Base-by-base conservation (phyloP, 768 basidiomycete genomes). In the Amanita inopinata region DNA sequence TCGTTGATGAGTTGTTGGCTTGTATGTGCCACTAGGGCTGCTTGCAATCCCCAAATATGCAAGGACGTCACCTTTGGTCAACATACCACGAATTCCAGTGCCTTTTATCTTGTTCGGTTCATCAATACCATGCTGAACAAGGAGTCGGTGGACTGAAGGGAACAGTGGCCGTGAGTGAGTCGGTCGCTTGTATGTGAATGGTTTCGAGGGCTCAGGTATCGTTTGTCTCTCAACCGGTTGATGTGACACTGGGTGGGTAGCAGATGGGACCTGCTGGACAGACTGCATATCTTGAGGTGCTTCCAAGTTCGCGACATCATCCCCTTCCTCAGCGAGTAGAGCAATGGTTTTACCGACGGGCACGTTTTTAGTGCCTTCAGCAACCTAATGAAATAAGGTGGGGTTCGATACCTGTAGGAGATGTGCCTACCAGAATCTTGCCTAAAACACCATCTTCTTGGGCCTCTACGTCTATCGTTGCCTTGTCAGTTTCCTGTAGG, bases 391-490 rank as follows among this genome's bases (percentile, higher is more conserved):
- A n/a, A n/a, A n/a, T n/a, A n/a, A n/a, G n/a, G n/a, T n/a, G n/a
- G n/a, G n/a, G n/a, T n/a, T n/a, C n/a, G n/a, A 70, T 32, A 70
- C 60, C 88, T 91, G 59, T 10, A 23, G 5, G 20, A 36, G 23
- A 35, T 34, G 22, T 20, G 31, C 30, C 23, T 55, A 92, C 92
- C 54, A 99, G 52, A 49, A 98, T 94, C 69, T 89, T 97, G 43
- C 84, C 93, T 57, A 99, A 63, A 11, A 98, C 62, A 49, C 96
- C 96, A 54, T 98, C 93, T 22, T 97, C 94, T 62, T 93, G 93
- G 10, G 96, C 92, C 64, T 99, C 96, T 5, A 99, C 94, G 59
- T 99, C 96, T 56, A 98, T 96, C 2, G 91, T 93, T 11, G 94
- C 87, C 62, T 90, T 90, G 71, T 91, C 88, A 32, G 88, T 91